Evolutionary conservation across 139 green algal genomes (phyloP).

Genomic region (Coccomyxa sp.): DNA sequence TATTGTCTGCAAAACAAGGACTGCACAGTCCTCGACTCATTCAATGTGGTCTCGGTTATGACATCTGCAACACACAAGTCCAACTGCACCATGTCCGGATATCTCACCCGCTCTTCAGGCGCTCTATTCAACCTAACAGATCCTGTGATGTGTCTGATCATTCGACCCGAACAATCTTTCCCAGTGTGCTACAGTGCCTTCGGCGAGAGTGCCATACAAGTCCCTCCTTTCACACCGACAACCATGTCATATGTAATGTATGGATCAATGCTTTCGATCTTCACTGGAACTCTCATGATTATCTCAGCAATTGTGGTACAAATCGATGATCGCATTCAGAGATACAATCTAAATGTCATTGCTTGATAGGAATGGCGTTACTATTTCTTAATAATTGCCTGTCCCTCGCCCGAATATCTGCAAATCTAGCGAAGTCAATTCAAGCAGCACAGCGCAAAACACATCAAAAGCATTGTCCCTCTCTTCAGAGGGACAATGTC

Average conservation of each 20-base stretch:
- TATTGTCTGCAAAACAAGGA: neutral
- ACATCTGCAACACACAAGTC: neutral
- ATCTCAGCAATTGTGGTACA: neutral
- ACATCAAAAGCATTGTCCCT: neutral
- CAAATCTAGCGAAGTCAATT: neutral
- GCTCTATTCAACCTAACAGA: neutral
- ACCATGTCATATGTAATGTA: neutral
- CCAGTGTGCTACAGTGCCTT: neutral
- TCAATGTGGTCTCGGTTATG: neutral
- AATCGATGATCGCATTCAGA: neutral
- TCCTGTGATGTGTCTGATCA: neutral
- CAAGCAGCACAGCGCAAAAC: neutral
- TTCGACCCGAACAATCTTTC: neutral
- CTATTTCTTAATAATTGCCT: neutral
- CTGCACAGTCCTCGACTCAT: neutral
- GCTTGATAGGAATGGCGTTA: neutral
- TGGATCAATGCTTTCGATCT: neutral
- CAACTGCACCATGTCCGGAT: neutral
- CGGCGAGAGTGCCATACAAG: neutral
- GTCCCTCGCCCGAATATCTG: neutral
- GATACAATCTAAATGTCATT: constrained; percentile 1
- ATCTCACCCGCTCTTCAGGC: neutral
- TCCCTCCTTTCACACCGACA: neutral
- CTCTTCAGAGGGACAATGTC: neutral
- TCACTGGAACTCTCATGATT: neutral